These are phyloP conservation scores for Hapsidospora chrysogenum DNA, from an alignment of 495 filamentous ascomycete genomes.

Conservation along the genomic window DNA sequence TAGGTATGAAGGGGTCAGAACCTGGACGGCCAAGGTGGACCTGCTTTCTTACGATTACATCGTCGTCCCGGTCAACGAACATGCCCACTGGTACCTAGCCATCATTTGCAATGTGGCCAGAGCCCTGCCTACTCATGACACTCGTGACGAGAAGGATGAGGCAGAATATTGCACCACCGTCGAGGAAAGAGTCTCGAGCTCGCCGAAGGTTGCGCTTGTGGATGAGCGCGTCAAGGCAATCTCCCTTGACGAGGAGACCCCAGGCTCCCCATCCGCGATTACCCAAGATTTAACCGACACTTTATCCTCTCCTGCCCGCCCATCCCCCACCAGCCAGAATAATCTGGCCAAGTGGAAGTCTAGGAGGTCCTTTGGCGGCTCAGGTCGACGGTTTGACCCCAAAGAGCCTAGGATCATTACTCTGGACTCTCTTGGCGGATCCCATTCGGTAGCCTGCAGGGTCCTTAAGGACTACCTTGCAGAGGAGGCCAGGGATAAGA, in stretches of 20 bases:
- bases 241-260: neutral
- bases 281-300: neutral
- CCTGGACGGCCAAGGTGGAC: conserved; percentile 80
- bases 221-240: conserved; percentile 6
- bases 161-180: no score
- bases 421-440: conserved; percentile 61
- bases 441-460: conserved; percentile 42
- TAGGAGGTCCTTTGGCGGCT: neutral
- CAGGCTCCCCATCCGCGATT: neutral
- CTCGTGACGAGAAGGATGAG: conserved; percentile 8
- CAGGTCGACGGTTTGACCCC: conserved; percentile 12
- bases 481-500: conserved; percentile 55
- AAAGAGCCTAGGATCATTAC: conserved; percentile 58
- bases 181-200: no score
- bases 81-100: conserved; percentile 82
- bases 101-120: conserved; percentile 81
- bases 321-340: no score
- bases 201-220: conserved; percentile 6
- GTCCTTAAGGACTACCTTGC: conserved; percentile 62
- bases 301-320: neutral
- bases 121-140: neutral
- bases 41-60: conserved; percentile 78
- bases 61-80: conserved; percentile 80
- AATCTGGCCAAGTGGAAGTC: no score
- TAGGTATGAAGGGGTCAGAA: conserved; percentile 58